Evolutionary conservation across 352 stramenopile genomes (phyloP).

Genomic region (Phytophthora rubi): DNA sequence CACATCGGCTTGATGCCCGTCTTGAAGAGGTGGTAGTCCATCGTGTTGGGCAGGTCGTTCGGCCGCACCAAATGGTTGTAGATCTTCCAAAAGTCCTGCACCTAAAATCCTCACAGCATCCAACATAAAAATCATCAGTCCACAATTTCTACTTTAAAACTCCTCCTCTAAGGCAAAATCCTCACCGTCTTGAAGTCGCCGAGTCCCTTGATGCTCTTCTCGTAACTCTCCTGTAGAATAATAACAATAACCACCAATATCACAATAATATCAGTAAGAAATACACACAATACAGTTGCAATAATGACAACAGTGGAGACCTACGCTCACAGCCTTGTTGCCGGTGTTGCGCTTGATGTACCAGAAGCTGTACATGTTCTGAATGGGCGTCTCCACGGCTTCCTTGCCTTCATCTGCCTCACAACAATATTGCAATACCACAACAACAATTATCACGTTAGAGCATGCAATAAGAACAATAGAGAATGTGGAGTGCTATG

Average conservation of each 20-base stretch:
- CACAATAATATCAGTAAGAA: slow-evolving; percentile 8
- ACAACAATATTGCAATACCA: slow-evolving; percentile 15
- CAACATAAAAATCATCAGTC: slow-evolving; percentile 1
- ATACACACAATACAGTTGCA: slow-evolving; percentile 5
- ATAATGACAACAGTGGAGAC: slow-evolving; percentile 9
- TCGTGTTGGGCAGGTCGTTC: slow-evolving; percentile 90
- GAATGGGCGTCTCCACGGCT: slow-evolving; percentile 68
- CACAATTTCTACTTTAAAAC: neutral
- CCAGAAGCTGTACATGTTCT: slow-evolving; percentile 92
- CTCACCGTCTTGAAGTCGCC: slow-evolving; percentile 91
- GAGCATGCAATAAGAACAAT: neutral
- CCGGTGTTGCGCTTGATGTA: slow-evolving; percentile 90
- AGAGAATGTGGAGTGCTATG: too few species aligned
- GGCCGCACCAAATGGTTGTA: slow-evolving; percentile 94
- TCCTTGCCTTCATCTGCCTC: slow-evolving; percentile 37
- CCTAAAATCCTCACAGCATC: slow-evolving; percentile 33
- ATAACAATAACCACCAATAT: slow-evolving; percentile 1
- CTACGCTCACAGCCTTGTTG: slow-evolving; percentile 73
- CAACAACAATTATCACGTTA: slow-evolving; percentile 16
- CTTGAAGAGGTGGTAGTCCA: slow-evolving; percentile 95
- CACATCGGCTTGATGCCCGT: slow-evolving; percentile 95
- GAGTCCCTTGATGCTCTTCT: slow-evolving; percentile 95
- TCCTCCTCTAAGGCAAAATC: neutral
- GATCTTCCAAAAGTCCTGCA: slow-evolving; percentile 94
- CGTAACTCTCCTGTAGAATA: slow-evolving; percentile 85